These are phyloP conservation scores for Coniochaeta pulveracea DNA, from an alignment of 2,329 filamentous ascomycete species.

Conservation along the genomic window DNA sequence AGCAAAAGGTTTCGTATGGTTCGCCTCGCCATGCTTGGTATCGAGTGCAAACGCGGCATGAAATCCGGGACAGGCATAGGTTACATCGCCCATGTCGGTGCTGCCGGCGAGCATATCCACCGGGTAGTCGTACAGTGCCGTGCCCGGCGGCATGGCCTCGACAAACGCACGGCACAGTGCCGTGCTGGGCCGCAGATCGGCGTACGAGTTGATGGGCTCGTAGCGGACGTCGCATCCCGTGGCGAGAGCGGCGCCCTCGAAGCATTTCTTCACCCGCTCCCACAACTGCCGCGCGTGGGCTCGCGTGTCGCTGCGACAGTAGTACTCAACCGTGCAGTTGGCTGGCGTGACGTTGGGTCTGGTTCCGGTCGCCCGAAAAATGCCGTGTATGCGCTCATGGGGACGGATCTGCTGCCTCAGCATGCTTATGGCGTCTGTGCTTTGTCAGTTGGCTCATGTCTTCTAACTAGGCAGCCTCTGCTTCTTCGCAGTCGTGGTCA, in stretches of 20 bases:
- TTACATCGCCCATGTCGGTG: slow-evolving; percentile 29
- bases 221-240: slow-evolving; percentile 19
- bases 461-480: no score
- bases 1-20: slow-evolving; percentile 30
- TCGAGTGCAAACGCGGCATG: slow-evolving; percentile 29
- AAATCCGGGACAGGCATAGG: slow-evolving; percentile 30
- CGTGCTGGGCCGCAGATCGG: slow-evolving; percentile 16
- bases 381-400: slow-evolving; percentile 35
- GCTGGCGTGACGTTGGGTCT: slow-evolving; percentile 24
- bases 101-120: slow-evolving; percentile 19
- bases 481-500: no score
- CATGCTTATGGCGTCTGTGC: slow-evolving; percentile 28
- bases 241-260: slow-evolving; percentile 22
- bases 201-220: slow-evolving; percentile 19
- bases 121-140: slow-evolving; percentile 16
- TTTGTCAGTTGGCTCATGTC: no score
- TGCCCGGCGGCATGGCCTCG: slow-evolving; percentile 16
- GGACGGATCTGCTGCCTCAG: slow-evolving; percentile 37
- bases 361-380: slow-evolving; percentile 27
- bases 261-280: slow-evolving; percentile 19
- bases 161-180: slow-evolving; percentile 16
- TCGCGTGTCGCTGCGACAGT: slow-evolving; percentile 28
- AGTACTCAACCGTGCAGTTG: slow-evolving; percentile 29
- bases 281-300: slow-evolving; percentile 20
- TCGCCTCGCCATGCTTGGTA: slow-evolving; percentile 21